A percentile compares a stretch with the other conserved stretches of the same genome.
Evolutionary conservation across 306 rosid species (phyloP).

Genomic region (Pyrus pyrifolia): DNA sequence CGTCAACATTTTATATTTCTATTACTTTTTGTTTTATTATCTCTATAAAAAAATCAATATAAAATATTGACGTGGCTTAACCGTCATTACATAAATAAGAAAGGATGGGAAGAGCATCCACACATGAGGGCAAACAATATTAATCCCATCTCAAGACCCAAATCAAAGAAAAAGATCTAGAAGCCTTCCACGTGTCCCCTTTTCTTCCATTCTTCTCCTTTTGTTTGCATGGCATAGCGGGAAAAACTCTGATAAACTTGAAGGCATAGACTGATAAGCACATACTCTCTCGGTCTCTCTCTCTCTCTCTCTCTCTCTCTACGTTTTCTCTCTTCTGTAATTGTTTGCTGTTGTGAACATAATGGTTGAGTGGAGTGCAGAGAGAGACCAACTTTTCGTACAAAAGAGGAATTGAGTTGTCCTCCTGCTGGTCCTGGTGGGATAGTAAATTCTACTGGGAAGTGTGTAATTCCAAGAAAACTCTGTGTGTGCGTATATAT

Average conservation of each 20-base stretch:
- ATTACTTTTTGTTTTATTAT: too few relatives aligned
- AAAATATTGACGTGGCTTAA: too few relatives aligned
- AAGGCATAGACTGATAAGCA: not conserved
- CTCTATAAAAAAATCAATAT: too few relatives aligned
- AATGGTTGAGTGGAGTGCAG: conserved; percentile 7
- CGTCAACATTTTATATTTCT: too few relatives aligned
- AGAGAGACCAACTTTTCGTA: conserved; percentile 36
- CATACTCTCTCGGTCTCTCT: not conserved
- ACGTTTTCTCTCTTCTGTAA: not conserved
- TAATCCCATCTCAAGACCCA: not conserved
- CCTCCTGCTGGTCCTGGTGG: not conserved
- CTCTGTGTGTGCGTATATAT: not conserved
- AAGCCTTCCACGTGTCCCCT: conserved; percentile 13
- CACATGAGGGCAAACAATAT: too few relatives aligned
- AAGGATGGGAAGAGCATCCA: too few relatives aligned
- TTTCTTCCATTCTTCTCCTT: not conserved
- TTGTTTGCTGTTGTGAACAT: not conserved
- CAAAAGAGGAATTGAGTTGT: conserved; percentile 18
- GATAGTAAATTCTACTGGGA: not conserved
- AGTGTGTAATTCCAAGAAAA: conserved; percentile 22
- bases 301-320: not conserved
- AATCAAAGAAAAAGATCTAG: not conserved
- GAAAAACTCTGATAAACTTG: not conserved
- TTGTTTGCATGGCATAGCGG: not conserved
- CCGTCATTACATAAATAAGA: too few relatives aligned